Base-by-base conservation (phyloP, 1,139 yeast genomes). In the Pichia sp. region DNA sequence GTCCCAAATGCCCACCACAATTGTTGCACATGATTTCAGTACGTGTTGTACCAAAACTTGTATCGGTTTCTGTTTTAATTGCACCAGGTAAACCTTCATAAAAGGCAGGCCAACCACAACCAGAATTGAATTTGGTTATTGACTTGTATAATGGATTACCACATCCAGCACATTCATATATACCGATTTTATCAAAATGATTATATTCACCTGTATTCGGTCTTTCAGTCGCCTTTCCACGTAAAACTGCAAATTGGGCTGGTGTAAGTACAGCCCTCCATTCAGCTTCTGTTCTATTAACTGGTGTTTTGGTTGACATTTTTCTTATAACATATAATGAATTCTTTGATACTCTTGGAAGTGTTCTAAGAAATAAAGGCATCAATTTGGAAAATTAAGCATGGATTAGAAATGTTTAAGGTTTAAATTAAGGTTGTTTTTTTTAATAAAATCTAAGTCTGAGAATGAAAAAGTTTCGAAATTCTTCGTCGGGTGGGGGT, bases 91-190 rank as follows among this genome's bases (percentile, higher is more conserved):
- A 70, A 5, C 95, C 96, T 50, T 86, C 84, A 64, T 82, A 90
- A 66, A 92, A 92, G 0, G 97, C 89, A 0, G 98, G 98, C 98
- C 98, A 92, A 3, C 98, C 98, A 66, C 98, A 92, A 48, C 88
- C 89, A 22, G 95, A 79, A 51, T 83, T 80, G 59, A 94, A 92
- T 67, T 92, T 92, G 15, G 96, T 77, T 41, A 74, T 72, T 34
- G 96, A 82, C 54, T 76, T 75, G 66, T 92, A 92, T 38, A 92
- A 69, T 9, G 97, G 96, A 43, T 76, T 71, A 44, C 73, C 75
- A 64, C 98, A 92, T 12, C 83, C 97, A 0, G 85, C 97, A 68
- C 99, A 92, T 48, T 72, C 71, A 63, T 88, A 92, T 6, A 76
- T 70, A 0, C 97, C 97, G 1, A 60, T 56, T 2, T 67, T 61